These are phyloP conservation scores for Boletus edulis DNA, from an alignment of 768 basidiomycete genomes.

Conservation along the genomic window DNA sequence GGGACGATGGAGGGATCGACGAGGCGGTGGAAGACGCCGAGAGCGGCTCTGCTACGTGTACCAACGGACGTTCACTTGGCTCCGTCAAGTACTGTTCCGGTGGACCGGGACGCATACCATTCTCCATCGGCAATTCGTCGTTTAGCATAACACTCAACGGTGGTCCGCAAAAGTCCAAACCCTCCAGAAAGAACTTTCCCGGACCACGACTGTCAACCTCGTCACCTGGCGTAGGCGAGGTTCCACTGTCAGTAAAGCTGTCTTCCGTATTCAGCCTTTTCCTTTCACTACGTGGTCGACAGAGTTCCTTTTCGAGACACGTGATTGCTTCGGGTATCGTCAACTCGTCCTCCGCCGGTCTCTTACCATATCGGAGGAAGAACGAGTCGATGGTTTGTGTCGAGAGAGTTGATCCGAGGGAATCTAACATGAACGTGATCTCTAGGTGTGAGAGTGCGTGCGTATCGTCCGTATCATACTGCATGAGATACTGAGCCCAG, in stretches of 20 bases:
- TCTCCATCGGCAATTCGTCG: conserved; percentile 32
- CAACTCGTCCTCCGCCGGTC: conserved; percentile 65
- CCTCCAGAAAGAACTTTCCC: conserved; percentile 47
- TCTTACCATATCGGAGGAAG: conserved; percentile 70
- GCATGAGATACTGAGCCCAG: conserved; percentile 85
- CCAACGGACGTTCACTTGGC: conserved; percentile 44
- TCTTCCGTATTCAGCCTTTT: conserved; percentile 55
- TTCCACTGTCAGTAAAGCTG: conserved; percentile 43
- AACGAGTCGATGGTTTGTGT: conserved; percentile 75
- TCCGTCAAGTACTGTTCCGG: conserved; percentile 41
- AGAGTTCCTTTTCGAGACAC: conserved; percentile 83
- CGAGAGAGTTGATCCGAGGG: conserved; percentile 90
- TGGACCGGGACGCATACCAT: conserved; percentile 3
- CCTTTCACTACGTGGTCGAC: conserved; percentile 69
- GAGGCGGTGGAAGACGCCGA: conserved; percentile 10
- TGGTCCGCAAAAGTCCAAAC: conserved; percentile 64
- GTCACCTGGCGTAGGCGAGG: conserved; percentile 53
- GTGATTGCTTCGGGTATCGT: conserved; percentile 76
- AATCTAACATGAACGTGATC: conserved; percentile 93
- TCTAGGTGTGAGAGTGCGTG: conserved; percentile 75
- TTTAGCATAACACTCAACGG: conserved; percentile 27
- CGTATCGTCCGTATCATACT: conserved; percentile 90
- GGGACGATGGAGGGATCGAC: conserved; percentile 11
- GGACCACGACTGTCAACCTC: conserved; percentile 18
- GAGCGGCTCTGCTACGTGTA: conserved; percentile 30